A percentile compares a stretch with the other conserved stretches of the same genome.
Conservation (phyloP, 495 filamentous ascomycete species). For the Lophiotrema nucula region DNA sequence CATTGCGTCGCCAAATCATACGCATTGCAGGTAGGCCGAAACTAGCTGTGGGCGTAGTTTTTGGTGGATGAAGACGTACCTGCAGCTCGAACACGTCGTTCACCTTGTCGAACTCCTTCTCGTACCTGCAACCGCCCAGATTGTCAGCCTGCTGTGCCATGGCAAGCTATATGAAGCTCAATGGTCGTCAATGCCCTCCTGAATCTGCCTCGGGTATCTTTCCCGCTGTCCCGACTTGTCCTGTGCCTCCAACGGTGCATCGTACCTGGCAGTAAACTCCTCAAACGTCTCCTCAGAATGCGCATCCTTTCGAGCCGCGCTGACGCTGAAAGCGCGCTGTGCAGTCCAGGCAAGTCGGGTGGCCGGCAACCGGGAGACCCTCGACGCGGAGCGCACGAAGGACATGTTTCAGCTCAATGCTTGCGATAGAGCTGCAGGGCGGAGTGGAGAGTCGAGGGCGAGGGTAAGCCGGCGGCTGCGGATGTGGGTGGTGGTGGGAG, state of each 20-base stretch:
- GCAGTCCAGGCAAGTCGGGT: slow-evolving; percentile 23
- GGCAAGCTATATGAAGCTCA: slow-evolving; percentile 15
- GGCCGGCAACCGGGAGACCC: slow-evolving; percentile 20
- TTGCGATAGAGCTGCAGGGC: slow-evolving; percentile 11
- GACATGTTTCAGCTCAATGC: slow-evolving; percentile 25
- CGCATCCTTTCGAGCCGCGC: slow-evolving; percentile 29
- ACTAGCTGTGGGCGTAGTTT: too few relatives aligned
- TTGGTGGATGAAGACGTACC: too few relatives aligned
- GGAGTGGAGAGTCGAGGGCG: background rate
- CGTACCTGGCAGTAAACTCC: slow-evolving; percentile 98
- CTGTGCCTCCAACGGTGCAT: background rate
- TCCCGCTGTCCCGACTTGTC: background rate
- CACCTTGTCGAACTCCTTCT: slow-evolving; percentile 97
- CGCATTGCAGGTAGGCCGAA: too few relatives aligned
- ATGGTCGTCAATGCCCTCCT: slow-evolving; percentile 9
- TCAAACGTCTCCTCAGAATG: slow-evolving; percentile 88
- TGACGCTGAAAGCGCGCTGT: slow-evolving; percentile 33
- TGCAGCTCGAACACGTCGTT: slow-evolving; percentile 99
- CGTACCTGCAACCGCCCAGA: slow-evolving; percentile 65
- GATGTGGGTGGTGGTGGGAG: slow-evolving; percentile 15
- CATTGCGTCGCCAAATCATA: too few relatives aligned
- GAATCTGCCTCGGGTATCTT: background rate
- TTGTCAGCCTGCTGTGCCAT: slow-evolving; percentile 11
- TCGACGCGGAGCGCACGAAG: slow-evolving; percentile 32
- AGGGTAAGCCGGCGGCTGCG: too few relatives aligned